A percentile compares a stretch with the other conserved stretches of the same genome.
phyloP scores from a whole-genome alignment of 371 early-diverging fungal species.

The Rhizopus arrhizus region DNA sequence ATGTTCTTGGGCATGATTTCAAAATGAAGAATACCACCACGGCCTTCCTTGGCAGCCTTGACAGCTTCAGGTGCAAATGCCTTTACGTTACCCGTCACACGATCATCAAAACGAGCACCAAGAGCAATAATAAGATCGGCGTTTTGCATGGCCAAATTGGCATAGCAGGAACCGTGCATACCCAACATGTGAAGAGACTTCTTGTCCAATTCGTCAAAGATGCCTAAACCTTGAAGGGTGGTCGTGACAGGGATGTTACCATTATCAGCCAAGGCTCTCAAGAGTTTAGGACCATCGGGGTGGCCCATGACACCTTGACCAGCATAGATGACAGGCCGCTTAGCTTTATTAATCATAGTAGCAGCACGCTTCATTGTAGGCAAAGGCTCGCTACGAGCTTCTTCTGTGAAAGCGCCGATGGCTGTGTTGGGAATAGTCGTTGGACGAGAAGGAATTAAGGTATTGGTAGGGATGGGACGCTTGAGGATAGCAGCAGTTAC shows the following conservation, averaged over 20 bases:
- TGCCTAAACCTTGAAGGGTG: slow-evolving; percentile 90
- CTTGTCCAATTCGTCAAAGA: slow-evolving; percentile 89
- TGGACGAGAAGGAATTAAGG: slow-evolving; percentile 68
- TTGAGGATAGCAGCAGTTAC: slow-evolving; percentile 89
- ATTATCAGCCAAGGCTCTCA: slow-evolving; percentile 78
- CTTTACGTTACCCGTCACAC: slow-evolving; percentile 90
- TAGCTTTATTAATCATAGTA: slow-evolving; percentile 83
- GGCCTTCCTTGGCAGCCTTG: slow-evolving; percentile 82
- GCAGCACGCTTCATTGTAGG: slow-evolving; percentile 67
- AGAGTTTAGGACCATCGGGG: slow-evolving; percentile 79
- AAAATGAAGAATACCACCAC: slow-evolving; percentile 97
- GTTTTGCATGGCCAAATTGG: slow-evolving; percentile 95
- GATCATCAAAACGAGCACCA: slow-evolving; percentile 98
- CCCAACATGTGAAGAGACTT: slow-evolving; percentile 96
- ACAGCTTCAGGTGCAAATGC: slow-evolving; percentile 91
- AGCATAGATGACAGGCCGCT: slow-evolving; percentile 93
- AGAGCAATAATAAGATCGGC: slow-evolving; percentile 94
- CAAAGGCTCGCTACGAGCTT: slow-evolving; percentile 54
- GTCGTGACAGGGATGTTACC: slow-evolving; percentile 96
- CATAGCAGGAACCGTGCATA: slow-evolving; percentile 97
- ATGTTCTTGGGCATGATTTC: slow-evolving; percentile 99
- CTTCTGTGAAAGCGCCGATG: slow-evolving; percentile 45
- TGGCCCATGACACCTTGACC: slow-evolving; percentile 88
- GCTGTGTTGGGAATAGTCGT: slow-evolving; percentile 56
- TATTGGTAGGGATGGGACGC: slow-evolving; percentile 77